Base-by-base conservation (phyloP, 179 eudicot species). In the Vitellaria paradoxa region DNA sequence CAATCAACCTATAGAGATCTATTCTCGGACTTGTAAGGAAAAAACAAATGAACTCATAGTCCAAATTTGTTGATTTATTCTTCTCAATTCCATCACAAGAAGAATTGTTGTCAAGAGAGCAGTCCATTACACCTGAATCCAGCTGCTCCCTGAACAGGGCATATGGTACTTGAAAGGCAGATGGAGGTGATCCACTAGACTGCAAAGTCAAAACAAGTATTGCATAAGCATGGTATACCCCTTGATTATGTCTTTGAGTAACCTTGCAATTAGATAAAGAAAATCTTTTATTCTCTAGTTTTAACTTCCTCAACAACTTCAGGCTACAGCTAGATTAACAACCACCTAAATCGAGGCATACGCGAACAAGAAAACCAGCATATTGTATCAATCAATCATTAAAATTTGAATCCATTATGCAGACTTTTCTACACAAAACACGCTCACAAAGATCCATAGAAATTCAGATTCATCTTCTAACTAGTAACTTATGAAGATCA, bases 151-250 rank as follows among this genome's bases (percentile, higher is more conserved):
- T 87, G 83, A 88, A 96, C 57, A 94, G 85, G 85, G 92, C 85
- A 86, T 93, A 96, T 37, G 99, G 99, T 26, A 96, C 85, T 81
- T 77, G 87, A 82, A 93, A 90, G 72, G 97, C 88, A 62, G 98
- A 93, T 55, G 97, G 96, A 84, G 99, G 92, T 9, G 85, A 85
- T 70, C 99, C 98, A 78, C 87, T 90, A 56, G 91, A 88, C 99
- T 96, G 97, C 89, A 85, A 86, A 30, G 62, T 53, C 79, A 77
- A 76, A 78, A 68, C 45, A 42, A 42, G 45, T 42, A 62, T 71
- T 69, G 57, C 40, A 53, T 42, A 62, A 75, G n/a, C 74, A 78
- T 77, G 23, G 7, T 52, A 52, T 52, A 10, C 12, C 14, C 56
- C 45, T 42, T 42, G 45, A 42, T 42, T 42, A 42, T 5, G 45